Base-by-base conservation (phyloP, 2,329 filamentous ascomycete species). In the Xylariaceae sp. region DNA sequence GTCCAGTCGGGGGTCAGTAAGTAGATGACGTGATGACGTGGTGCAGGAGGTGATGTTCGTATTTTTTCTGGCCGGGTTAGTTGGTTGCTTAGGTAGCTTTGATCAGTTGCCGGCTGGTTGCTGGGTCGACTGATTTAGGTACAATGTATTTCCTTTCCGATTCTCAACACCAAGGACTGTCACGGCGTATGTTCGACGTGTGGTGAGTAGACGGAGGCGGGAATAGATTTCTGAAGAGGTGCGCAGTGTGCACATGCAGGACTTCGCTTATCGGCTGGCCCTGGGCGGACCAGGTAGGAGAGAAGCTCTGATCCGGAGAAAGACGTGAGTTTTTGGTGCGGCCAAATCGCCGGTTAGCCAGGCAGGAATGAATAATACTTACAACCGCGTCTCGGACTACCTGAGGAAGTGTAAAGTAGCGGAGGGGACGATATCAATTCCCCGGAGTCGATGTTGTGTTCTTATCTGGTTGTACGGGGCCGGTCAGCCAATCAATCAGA, bases 401-500 rank as follows among this genome's bases (percentile, higher is more conserved):
- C 22, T 18, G 8, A 41, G 41, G 22, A 9, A n/a, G n/a, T n/a
- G 13, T 5, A 26, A 26, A 42, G 12, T 16, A 21, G 26, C 22
- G 18, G 40, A 36, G 42, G 13, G 26, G 40, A 39, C 16, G 15
- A 12, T 26, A 39, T 41, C 26, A 15, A 19, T 34, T 34, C 10
- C 39, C 21, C 21, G 40, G 12, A 47, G 46, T 30, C 34, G 47
- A 48, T n/a, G 18, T 13, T 30, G 29, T 40, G 21, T 9, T 37
- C 18, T 45, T 47, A 40, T 36, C 44, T 48, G 36, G 41, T 48
- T 29, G 41, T 15, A 49, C 12, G 21, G 39, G 37, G 26, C 34
- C 18, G 34, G 40, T 13, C 30, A 29, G 29, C 19, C 8, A 42
- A 51, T 44, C 37, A 51, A 51, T 44, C 37, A 51, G 39, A 37